These are phyloP conservation scores for Lentithecium fluviatile DNA, from an alignment of 495 filamentous ascomycete species.

Conservation along the genomic window DNA sequence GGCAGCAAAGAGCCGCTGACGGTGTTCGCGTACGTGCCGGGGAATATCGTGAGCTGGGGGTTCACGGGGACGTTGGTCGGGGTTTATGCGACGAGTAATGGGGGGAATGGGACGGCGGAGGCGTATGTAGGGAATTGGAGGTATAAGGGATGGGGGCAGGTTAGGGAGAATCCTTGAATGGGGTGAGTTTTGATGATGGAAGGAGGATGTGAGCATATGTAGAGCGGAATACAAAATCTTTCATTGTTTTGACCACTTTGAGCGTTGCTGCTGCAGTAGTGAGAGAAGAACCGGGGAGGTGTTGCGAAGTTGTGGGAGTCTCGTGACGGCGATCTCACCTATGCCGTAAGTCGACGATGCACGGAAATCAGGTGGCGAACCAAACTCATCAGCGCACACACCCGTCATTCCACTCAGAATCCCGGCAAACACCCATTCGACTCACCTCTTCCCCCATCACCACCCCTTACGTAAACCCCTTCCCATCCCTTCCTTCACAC, in stretches of 20 bases:
- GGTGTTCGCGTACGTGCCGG: conserved; percentile 44
- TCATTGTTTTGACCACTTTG: background rate
- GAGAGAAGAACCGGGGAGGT: too few species aligned
- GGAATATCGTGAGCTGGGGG: conserved; percentile 50
- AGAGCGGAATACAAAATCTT: background rate
- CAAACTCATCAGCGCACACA: too few species aligned
- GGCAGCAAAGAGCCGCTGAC: conserved; percentile 35
- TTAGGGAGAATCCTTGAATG: conserved; percentile 7
- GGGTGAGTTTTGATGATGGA: background rate
- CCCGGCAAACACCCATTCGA: too few species aligned
- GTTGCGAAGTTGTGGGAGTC: too few species aligned
- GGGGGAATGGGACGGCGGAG: conserved; percentile 44
- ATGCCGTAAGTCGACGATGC: too few species aligned
- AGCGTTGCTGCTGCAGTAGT: too few species aligned
- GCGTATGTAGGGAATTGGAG: conserved; percentile 51
- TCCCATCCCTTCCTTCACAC: too few species aligned
- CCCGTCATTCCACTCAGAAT: too few species aligned
- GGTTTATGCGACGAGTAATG: conserved; percentile 55
- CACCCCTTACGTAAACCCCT: too few species aligned
- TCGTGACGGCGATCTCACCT: too few species aligned
- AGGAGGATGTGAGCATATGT: background rate
- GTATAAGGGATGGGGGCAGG: conserved; percentile 49
- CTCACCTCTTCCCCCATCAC: too few species aligned
- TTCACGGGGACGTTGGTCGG: conserved; percentile 54
- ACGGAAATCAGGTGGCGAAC: too few species aligned